Base-by-base conservation (phyloP, 805 yeast species). In the Ogataea chonburiensis region DNA sequence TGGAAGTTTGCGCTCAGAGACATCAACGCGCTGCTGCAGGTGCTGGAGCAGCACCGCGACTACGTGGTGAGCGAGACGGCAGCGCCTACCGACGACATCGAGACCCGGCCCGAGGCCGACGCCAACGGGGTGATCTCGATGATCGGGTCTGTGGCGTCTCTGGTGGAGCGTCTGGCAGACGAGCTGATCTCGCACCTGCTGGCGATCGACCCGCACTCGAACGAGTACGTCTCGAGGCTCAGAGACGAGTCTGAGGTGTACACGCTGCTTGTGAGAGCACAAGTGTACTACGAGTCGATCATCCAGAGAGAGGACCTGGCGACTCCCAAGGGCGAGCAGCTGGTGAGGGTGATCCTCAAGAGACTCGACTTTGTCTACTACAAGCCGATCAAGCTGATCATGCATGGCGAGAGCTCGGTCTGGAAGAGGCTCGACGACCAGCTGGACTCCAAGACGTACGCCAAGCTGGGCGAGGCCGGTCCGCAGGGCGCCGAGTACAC, bases 311-410 rank as follows among this genome's bases (percentile, higher is more conserved):
- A 50, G 16, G 66, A 62, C 45, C 53, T 60, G 24, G 60, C 64
- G 16, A 76, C 73, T 45, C 45, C 64, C 8, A 61, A 69, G 48
- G 70, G 74, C 49, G 79, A 73, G 52, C 80, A 77, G 51, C 68
- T 85, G 49, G 75, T 85, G 18, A 78, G 98, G 61, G 73, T 87
- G 31, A 70, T 87, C 30, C 70, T 81, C 35, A 81, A 93, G 60
- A 79, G 98, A 67, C 68, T 93, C 54, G 96, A 91, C 55, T 95
- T 86, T 66, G 73, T 93, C 44, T 93, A 93, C 70, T 93, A 79
- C 79, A 93, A 93, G 69, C 91, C 96, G 23, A 73, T 75, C 39
- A 76, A 75, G 45, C 78, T 93, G 48, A 81, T 88, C 45, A 63
- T 67, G 32, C 70, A 76, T 41, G 71, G 77, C 46, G 98, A 93